phyloP scores from a whole-genome alignment of 306 rosid species.

The Vigna trinervia region DNA sequence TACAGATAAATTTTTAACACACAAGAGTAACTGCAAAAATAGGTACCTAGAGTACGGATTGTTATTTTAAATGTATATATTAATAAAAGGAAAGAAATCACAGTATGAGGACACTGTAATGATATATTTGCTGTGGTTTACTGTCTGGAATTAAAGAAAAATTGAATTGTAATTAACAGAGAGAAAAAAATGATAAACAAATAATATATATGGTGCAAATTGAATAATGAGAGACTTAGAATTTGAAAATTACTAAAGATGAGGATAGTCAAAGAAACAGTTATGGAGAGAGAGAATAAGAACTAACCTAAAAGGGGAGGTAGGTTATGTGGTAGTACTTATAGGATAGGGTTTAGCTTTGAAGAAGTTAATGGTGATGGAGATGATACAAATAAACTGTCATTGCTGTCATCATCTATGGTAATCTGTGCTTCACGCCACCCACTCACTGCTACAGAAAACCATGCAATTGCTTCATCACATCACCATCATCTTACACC shows the following conservation, averaged over 20 bases:
- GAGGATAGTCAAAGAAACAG: neutral
- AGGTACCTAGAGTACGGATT: too few relatives aligned
- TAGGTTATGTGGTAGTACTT: neutral
- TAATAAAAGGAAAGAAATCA: too few relatives aligned
- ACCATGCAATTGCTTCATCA: conserved; percentile 28
- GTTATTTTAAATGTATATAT: too few relatives aligned
- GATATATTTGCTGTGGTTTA: too few relatives aligned
- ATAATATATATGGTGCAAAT: neutral
- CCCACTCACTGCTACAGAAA: conserved; percentile 5
- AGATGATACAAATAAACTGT: neutral
- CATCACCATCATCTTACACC: conserved; percentile 3
- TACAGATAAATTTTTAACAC: too few relatives aligned
- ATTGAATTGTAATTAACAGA: too few relatives aligned
- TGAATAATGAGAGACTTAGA: neutral
- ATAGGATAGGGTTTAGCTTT: neutral
- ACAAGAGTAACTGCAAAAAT: too few relatives aligned
- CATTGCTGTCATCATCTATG: conserved; percentile 18
- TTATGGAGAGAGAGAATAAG: neutral
- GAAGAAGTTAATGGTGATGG: neutral
- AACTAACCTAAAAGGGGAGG: neutral
- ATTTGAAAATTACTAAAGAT: neutral
- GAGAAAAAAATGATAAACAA: too few relatives aligned
- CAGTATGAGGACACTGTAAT: too few relatives aligned
- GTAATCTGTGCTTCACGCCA: conserved; percentile 35
- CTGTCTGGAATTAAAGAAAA: too few relatives aligned